A percentile compares a stretch with the other conserved stretches of the same genome.
Evolutionary conservation across 176 grass and related monocot species (phyloP).

Genomic region (Chloris gayana): DNA sequence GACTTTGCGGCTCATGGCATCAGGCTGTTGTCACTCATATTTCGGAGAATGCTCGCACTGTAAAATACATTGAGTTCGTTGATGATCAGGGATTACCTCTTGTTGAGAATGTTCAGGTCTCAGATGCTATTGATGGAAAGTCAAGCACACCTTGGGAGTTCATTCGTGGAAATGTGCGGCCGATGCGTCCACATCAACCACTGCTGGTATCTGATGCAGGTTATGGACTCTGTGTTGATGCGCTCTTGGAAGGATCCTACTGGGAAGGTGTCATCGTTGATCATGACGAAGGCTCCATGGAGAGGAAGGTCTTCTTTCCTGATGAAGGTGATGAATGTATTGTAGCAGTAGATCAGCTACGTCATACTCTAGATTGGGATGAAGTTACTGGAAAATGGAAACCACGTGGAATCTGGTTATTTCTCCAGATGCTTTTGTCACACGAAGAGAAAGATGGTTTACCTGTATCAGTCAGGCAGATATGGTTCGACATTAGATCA

Average conservation of each 20-base stretch:
- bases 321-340: slow-evolving; percentile 68
- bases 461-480: slow-evolving; percentile 58
- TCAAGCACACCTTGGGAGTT: slow-evolving; percentile 20
- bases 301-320: slow-evolving; percentile 67
- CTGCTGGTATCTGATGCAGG: slow-evolving; percentile 40
- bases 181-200: slow-evolving; percentile 36
- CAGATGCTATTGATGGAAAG: slow-evolving; percentile 55
- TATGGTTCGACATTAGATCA: slow-evolving; percentile 68
- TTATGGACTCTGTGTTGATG: slow-evolving; percentile 75
- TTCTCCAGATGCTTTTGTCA: slow-evolving; percentile 57
- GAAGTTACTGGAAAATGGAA: slow-evolving; percentile 72
- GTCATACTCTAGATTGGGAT: slow-evolving; percentile 68
- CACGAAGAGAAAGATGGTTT: slow-evolving; percentile 55
- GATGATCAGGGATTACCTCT: slow-evolving; percentile 40
- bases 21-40: slow-evolving; percentile 42
- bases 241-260: slow-evolving; percentile 52
- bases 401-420: slow-evolving; percentile 63
- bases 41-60: slow-evolving; percentile 39
- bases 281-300: slow-evolving; percentile 47
- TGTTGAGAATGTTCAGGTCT: slow-evolving; percentile 45
- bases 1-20: slow-evolving; percentile 51
- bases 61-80: slow-evolving; percentile 47
- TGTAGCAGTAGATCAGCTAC: slow-evolving; percentile 48
- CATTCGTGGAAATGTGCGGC: slow-evolving; percentile 38
- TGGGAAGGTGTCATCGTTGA: slow-evolving; percentile 84